phyloP scores from a whole-genome alignment of 306 rosid genomes.

The Vigna unguiculata region DNA sequence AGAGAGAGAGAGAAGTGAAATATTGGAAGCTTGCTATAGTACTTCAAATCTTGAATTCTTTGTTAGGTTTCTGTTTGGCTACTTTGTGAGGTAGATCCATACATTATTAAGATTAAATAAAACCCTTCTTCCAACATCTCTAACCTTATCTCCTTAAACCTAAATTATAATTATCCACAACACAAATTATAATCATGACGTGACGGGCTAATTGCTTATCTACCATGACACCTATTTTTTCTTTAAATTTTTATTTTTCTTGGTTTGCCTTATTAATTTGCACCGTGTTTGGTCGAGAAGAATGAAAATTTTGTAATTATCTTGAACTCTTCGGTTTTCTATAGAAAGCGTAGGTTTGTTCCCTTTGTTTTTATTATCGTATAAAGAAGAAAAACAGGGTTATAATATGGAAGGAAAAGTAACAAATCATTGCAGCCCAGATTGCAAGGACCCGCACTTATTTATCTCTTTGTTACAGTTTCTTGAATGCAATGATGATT shows the following conservation, averaged over 20 bases:
- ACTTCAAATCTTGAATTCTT: not conserved
- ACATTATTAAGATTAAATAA: not conserved
- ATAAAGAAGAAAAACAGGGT: not conserved
- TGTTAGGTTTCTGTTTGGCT: not conserved
- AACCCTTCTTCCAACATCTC: not conserved
- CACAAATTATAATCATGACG: not conserved
- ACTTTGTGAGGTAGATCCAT: not conserved
- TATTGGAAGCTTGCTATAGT: not conserved
- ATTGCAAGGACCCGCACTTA: not conserved
- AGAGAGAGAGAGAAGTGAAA: no score
- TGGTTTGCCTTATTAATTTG: no score
- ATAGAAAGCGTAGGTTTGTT: no score
- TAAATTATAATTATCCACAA: not conserved
- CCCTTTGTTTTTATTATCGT: no score
- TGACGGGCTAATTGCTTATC: not conserved
- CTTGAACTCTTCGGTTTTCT: no score
- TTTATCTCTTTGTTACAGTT: not conserved
- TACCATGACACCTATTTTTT: no score
- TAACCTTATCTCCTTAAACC: conserved; percentile 28
- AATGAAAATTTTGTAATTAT: no score
- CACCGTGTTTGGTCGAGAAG: no score
- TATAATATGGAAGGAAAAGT: not conserved
- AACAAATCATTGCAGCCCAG: not conserved
- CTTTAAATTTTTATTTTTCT: no score
- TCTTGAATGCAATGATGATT: not conserved